A percentile compares a stretch with the other conserved stretches of the same genome.
Evolutionary conservation across 2,329 filamentous ascomycete species (phyloP).

Genomic region (Colletotrichum melonis): DNA sequence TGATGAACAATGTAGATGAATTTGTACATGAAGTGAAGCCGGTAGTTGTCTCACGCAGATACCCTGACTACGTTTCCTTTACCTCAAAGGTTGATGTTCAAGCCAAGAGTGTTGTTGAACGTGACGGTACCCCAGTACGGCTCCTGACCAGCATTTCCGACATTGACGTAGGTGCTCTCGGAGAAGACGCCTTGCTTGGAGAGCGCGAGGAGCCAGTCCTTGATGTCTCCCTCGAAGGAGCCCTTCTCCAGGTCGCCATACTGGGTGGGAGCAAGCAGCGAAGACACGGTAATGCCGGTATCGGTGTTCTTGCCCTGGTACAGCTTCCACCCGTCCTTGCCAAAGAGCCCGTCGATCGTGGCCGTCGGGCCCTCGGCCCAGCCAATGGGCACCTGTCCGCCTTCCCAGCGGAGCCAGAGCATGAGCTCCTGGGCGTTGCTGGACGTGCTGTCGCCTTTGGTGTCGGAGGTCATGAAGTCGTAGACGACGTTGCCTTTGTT

Average conservation of each 20-base stretch:
- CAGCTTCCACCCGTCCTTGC: conserved; percentile 51
- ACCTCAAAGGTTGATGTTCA: conserved; percentile 37
- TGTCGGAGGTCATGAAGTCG: conserved; percentile 57
- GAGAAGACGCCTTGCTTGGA: conserved; percentile 49
- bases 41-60: not conserved
- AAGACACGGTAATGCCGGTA: conserved; percentile 55
- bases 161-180: conserved; percentile 52
- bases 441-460: conserved; percentile 54
- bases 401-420: conserved; percentile 58
- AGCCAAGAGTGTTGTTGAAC: conserved; percentile 39
- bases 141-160: conserved; percentile 52
- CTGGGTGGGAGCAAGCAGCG: conserved; percentile 47
- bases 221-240: conserved; percentile 51
- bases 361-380: conserved; percentile 47
- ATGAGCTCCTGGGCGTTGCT: conserved; percentile 53
- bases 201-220: conserved; percentile 53
- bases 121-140: conserved; percentile 40
- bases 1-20: too few species aligned
- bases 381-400: conserved; percentile 56
- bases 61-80: not conserved
- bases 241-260: conserved; percentile 44
- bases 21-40: not conserved
- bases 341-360: conserved; percentile 49
- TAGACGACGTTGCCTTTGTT: conserved; percentile 51
- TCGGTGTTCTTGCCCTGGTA: conserved; percentile 54